phyloP scores from a whole-genome alignment of 495 filamentous ascomycete species.

The Massariosphaeria phaeospora region DNA sequence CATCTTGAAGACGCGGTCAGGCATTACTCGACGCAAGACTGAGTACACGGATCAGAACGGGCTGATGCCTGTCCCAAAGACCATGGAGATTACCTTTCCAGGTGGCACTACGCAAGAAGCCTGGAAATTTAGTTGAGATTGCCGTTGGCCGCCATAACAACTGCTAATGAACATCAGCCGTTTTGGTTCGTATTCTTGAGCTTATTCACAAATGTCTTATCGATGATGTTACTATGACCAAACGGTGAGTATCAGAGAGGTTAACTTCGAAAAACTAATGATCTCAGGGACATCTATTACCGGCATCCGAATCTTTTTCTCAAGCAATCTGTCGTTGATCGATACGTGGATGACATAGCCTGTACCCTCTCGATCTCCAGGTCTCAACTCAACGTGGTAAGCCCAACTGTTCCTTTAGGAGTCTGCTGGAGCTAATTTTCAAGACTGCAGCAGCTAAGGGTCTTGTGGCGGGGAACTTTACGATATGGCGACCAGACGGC shows the following conservation, averaged over 20 bases:
- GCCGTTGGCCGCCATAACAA: background rate
- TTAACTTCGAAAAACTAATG: background rate
- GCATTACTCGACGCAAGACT: background rate
- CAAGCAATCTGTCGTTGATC: constrained; percentile 68
- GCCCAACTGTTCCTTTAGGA: constrained; percentile 12
- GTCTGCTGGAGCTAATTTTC: background rate
- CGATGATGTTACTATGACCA: constrained; percentile 61
- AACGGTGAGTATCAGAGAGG: constrained; percentile 52
- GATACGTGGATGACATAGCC: constrained; percentile 77
- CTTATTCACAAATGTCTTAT: constrained; percentile 64
- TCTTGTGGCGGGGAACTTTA: constrained; percentile 55
- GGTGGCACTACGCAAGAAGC: constrained; percentile 56
- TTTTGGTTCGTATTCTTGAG: constrained; percentile 63
- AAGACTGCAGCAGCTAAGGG: constrained; percentile 72
- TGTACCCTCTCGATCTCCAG: constrained; percentile 65
- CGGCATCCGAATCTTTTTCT: constrained; percentile 74
- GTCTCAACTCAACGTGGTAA: constrained; percentile 60
- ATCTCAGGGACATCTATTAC: constrained; percentile 80
- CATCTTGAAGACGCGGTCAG: constrained; percentile 37
- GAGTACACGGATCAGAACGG: background rate
- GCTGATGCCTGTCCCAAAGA: background rate
- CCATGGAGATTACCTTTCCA: constrained; percentile 49
- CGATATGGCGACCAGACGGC: constrained; percentile 39
- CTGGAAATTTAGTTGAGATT: constrained; percentile 56
- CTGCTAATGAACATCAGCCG: constrained; percentile 42